Base-by-base conservation (phyloP, 192 early-diverging fungal species). In the Mortierella alpina region DNA sequence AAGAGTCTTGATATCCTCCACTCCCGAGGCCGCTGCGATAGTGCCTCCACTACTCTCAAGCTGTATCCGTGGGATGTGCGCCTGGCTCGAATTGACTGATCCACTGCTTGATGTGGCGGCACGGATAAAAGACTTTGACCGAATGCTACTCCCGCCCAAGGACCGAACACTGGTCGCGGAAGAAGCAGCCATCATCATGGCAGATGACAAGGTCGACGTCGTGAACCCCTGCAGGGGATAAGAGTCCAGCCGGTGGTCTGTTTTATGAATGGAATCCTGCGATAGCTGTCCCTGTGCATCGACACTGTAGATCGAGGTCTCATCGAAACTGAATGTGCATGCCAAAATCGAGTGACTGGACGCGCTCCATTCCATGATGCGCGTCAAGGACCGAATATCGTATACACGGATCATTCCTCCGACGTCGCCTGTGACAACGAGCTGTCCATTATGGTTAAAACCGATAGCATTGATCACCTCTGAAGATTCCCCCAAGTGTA, bases 381-480 rank as follows among this genome's bases (percentile, higher is more conserved):
- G 62, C n/a, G 75, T 80, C 42, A 91, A 70, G 2, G 84, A 86
- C 42, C 86, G 76, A 17, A 86, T 82, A 68, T 91, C 89, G 63
- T 88, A 87, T 46, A 91, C 82, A 10, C 70, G 76, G 56, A 91
- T 86, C 22, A 75, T 81, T 9, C 90, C 90, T 10, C 51, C 68
- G 40, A 73, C 79, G 69, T 89, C 88, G 1, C 88, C 86, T 22
- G 87, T 75, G 47, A 91, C 88, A 5, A 91, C 40, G 57, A 91
- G 73, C 59, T 89, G 87, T 12, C 90, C 90, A 69, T 91, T 91
- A 63, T 91, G 90, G 54, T 91, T 91, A 57, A 87, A 87, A 46
- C 86, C 83, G 2, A 89, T 70, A n/a, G 85, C 84, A 50, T 88
- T 86, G 54, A 91, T 86, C 20, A 82, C 76, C 20, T 62, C 57